Evolutionary conservation across 2,329 filamentous ascomycete species (phyloP).

Genomic region (Diaporthe amygdali): DNA sequence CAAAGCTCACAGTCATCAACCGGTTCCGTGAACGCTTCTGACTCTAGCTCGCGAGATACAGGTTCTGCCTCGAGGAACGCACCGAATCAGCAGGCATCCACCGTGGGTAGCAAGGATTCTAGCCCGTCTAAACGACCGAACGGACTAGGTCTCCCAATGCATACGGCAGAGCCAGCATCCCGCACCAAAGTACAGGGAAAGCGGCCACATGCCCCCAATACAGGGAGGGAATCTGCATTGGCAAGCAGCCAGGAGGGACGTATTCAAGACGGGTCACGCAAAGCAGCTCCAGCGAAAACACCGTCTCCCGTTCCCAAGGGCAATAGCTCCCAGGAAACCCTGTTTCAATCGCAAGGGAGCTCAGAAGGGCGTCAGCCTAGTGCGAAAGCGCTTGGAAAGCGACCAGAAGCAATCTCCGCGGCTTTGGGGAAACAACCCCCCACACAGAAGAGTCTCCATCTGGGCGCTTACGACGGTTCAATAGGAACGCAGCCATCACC

Average conservation of each 20-base stretch:
- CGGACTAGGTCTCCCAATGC: slow-evolving; percentile 15
- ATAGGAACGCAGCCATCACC: neutral
- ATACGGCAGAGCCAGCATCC: slow-evolving; percentile 26
- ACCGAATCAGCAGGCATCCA: neutral
- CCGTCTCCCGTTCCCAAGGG: neutral
- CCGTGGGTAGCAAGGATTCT: slow-evolving; percentile 16
- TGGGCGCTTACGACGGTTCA: slow-evolving; percentile 2
- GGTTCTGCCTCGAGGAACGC: slow-evolving; percentile 27
- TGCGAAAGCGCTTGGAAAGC: slow-evolving; percentile 10
- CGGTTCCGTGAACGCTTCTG: slow-evolving; percentile 31
- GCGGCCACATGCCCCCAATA: slow-evolving; percentile 37
- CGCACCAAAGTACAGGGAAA: slow-evolving; percentile 57
- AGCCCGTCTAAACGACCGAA: slow-evolving; percentile 6
- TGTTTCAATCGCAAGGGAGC: neutral
- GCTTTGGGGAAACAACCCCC: neutral
- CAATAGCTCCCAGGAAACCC: neutral
- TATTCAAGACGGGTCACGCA: neutral
- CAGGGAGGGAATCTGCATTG: neutral
- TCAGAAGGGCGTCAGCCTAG: neutral
- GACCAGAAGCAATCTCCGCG: neutral
- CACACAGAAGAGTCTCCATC: neutral
- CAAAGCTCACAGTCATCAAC: slow-evolving; percentile 53
- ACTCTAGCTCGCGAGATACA: slow-evolving; percentile 39
- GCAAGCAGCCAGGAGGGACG: slow-evolving; percentile 6
- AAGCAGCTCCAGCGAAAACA: neutral